A percentile compares a stretch with the other conserved stretches of the same genome.
Conservation (phyloP, 192 early-diverging fungal genomes). For the Umbelopsis vinacea region DNA sequence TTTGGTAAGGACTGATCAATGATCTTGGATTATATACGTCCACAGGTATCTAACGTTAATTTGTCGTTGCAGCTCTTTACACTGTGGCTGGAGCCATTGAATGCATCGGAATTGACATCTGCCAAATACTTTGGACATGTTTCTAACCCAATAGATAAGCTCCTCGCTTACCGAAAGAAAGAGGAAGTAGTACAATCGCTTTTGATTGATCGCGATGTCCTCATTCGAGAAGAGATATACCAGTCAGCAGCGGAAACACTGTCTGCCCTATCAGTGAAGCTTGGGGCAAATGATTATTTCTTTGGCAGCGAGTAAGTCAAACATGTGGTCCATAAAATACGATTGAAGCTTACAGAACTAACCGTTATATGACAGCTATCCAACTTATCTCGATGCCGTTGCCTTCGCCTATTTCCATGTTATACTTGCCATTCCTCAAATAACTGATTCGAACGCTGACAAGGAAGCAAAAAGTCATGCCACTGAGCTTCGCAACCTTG, state of each 20-base stretch:
- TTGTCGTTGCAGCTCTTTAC: conserved; percentile 41
- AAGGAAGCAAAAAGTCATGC: conserved; percentile 38
- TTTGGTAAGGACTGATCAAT: conserved; percentile 44
- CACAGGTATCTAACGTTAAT: neutral
- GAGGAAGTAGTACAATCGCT: conserved; percentile 49
- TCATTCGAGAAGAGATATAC: conserved; percentile 61
- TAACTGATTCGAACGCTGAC: conserved; percentile 3
- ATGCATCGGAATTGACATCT: conserved; percentile 30
- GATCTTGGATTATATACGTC: no score
- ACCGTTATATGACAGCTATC: conserved; percentile 33
- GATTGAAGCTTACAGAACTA: neutral
- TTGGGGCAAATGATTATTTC: conserved; percentile 54
- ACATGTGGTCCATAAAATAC: neutral
- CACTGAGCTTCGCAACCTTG: conserved; percentile 46
- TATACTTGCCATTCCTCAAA: conserved; percentile 46
- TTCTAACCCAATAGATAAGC: conserved; percentile 37
- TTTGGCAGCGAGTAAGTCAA: conserved; percentile 52
- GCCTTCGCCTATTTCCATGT: conserved; percentile 65
- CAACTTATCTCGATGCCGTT: conserved; percentile 57
- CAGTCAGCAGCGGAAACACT: conserved; percentile 56
- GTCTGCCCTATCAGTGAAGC: conserved; percentile 50
- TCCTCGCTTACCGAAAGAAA: conserved; percentile 38
- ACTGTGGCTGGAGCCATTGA: conserved; percentile 46
- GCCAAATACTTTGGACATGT: conserved; percentile 42
- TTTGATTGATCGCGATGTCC: conserved; percentile 62